Evolutionary conservation across 108 stramenopile genomes (phyloP).

Genomic region (Fistulifera pelliculosa): DNA sequence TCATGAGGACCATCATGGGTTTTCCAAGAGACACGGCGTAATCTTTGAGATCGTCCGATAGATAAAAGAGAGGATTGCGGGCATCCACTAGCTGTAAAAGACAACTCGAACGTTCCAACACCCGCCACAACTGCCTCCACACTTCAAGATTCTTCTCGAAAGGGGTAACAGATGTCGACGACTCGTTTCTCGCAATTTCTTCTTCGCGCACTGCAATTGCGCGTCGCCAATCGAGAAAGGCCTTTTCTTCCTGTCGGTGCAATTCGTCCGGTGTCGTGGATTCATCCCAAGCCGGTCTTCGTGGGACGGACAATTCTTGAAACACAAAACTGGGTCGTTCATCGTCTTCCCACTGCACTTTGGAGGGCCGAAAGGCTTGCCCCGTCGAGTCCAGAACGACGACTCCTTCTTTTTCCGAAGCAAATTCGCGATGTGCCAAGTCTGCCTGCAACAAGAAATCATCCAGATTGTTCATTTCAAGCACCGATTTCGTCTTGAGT

Average conservation of each 20-base stretch:
- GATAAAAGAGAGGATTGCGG: conserved; percentile 93
- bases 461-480: conserved; percentile 86
- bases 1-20: conserved; percentile 86
- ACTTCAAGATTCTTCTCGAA: conserved; percentile 99
- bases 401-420: conserved; percentile 69
- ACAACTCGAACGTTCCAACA: conserved; percentile 88
- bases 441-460: conserved; percentile 92
- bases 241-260: conserved; percentile 74
- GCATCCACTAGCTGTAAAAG: conserved; percentile 97
- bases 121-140: conserved; percentile 99
- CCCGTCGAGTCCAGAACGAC: conserved; percentile 49
- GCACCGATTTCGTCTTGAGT: conserved; percentile 58
- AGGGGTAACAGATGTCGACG: conserved; percentile 74
- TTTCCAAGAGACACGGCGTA: conserved; percentile 83
- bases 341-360: conserved; percentile 10
- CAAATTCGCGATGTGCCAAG: conserved; percentile 88
- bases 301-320: conserved; percentile 85
- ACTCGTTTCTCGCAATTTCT: conserved; percentile 35
- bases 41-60: conserved; percentile 76
- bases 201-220: conserved; percentile 83
- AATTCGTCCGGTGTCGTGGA: conserved; percentile 88
- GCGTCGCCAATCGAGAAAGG: conserved; percentile 94
- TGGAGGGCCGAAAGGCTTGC: conserved; percentile 19
- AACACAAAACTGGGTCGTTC: conserved; percentile 62
- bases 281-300: conserved; percentile 89